These are phyloP conservation scores for Beta macrorhiza DNA, from an alignment of 179 eudicot genomes.

Conservation along the genomic window DNA sequence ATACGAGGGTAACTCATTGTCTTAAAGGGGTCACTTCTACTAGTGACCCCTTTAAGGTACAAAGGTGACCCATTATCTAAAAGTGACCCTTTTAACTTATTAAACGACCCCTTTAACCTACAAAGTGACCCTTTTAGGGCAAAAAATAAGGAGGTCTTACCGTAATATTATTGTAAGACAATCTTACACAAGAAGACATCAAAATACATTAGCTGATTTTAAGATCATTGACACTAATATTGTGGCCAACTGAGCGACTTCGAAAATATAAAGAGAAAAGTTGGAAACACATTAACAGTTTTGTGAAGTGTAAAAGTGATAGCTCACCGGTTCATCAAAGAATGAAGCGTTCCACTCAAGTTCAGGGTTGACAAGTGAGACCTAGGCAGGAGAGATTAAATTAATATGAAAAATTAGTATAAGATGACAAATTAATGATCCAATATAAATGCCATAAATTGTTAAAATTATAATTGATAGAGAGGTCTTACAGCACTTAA, in stretches of 20 bases:
- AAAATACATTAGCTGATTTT: not conserved
- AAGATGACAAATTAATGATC: not conserved
- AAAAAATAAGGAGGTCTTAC: too few species aligned
- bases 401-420: constrained; percentile 8
- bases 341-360: constrained; percentile 92
- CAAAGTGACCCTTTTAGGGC: too few species aligned
- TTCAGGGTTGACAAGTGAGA: constrained; percentile 78
- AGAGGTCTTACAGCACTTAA: constrained; percentile 66
- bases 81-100: too few species aligned
- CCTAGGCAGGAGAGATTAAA: constrained; percentile 39
- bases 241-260: not conserved
- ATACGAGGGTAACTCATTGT: too few species aligned
- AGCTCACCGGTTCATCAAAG: constrained; percentile 93
- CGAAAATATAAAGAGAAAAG: not conserved
- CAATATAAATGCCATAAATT: constrained; percentile 10
- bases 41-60: too few species aligned
- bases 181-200: not conserved
- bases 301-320: constrained; percentile 8
- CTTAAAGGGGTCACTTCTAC: too few species aligned
- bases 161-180: not conserved
- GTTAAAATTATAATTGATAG: not conserved
- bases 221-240: not conserved
- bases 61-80: too few species aligned
- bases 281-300: not conserved
- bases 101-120: too few species aligned